Evolutionary conservation across 2,329 filamentous ascomycete species (phyloP), one percentile per base, ranked within the genome.

Genomic region (Stylonectria norvegica): DNA sequence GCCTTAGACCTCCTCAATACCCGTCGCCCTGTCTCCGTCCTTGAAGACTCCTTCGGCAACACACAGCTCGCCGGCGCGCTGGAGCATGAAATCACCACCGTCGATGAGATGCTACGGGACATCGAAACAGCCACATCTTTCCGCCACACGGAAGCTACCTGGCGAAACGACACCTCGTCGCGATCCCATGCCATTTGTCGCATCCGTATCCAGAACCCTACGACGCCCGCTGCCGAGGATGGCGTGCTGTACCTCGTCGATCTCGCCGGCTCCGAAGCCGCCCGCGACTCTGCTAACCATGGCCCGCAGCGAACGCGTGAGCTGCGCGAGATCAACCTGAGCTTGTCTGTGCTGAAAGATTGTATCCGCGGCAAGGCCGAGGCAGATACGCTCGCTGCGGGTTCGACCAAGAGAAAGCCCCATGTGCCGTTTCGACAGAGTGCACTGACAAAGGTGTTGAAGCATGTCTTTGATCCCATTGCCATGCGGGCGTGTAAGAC

Each of bases 331-430:
- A 74, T 75, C 58, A 74, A 74, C 48, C 63, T 58, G 7, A 73
- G 70, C 43, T 61, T 75, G 0, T 73, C 71, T 0, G 63, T 70
- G 0, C 62, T 77, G 3, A 76, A 76, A 43, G 73, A 76, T 47
- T 76, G 72, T 41, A 76, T 77, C 35, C 66, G 72, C 1, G 69
- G 66, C 2, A 66, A 67, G 27, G 66, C 67, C 1, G 53, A 63
- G 22, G 54, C 56, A 19, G 11, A 5, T 29, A 43, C 1, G 20
- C 30, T 14, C 15, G 40, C 38, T 8, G 42, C 27, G 14, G 41
- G 36, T 20, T 16, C 39, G 6, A 40, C 17, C 31, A 55, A 52
- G 45, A 66, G 64, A 49, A 61, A 59, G 36, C 54, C 60, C 0
- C 65, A 71, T 36, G 59, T 75, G 0, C 71, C 71, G 0, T 74